phyloP scores from a whole-genome alignment of 1,139 yeast species.

The Debaryomycetaceae sp. region DNA sequence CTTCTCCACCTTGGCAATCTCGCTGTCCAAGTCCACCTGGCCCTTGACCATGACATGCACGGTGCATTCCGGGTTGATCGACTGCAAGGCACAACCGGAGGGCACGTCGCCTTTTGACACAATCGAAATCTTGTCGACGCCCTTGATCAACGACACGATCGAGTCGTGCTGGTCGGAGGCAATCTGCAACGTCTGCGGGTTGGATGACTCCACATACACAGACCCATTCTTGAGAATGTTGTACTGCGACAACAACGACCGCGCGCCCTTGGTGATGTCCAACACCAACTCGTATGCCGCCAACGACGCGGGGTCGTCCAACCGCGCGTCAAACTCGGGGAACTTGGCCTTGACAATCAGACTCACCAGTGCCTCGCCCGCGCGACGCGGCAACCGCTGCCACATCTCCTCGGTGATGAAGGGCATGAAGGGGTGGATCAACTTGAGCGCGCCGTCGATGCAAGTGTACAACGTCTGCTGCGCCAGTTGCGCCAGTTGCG shows the following conservation, averaged over 20 bases:
- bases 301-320: slow-evolving; percentile 60
- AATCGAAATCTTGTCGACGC: slow-evolving; percentile 69
- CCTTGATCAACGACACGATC: slow-evolving; percentile 86
- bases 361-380: slow-evolving; percentile 52
- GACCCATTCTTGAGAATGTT: slow-evolving; percentile 83
- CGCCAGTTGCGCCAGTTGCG: slow-evolving; percentile 80
- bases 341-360: slow-evolving; percentile 79
- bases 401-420: slow-evolving; percentile 95
- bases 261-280: slow-evolving; percentile 84
- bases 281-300: slow-evolving; percentile 77
- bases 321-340: slow-evolving; percentile 62
- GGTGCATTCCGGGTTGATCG: slow-evolving; percentile 74
- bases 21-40: slow-evolving; percentile 87
- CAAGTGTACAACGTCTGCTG: slow-evolving; percentile 91
- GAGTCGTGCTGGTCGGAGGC: slow-evolving; percentile 73
- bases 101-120: slow-evolving; percentile 61
- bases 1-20: slow-evolving; percentile 75
- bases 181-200: slow-evolving; percentile 44
- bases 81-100: slow-evolving; percentile 82
- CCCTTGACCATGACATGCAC: slow-evolving; percentile 94
- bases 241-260: slow-evolving; percentile 89
- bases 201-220: slow-evolving; percentile 69
- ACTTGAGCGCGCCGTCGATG: slow-evolving; percentile 83
- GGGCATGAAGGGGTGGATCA: slow-evolving; percentile 99
- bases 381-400: slow-evolving; percentile 95